Evolutionary conservation across 352 stramenopile species (phyloP).

Genomic region (Pythium dissotocum): DNA sequence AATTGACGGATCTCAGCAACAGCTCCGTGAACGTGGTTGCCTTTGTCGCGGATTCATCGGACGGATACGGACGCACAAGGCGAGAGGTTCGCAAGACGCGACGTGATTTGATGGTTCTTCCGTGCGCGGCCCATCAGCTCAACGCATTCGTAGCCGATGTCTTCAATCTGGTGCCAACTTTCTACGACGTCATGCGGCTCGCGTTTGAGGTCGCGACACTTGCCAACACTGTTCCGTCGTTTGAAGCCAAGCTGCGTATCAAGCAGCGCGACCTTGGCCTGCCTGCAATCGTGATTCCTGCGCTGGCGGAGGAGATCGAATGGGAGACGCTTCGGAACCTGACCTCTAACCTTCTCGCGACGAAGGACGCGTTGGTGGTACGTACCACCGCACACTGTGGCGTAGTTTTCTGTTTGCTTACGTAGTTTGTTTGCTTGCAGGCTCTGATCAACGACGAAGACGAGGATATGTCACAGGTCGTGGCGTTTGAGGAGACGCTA

Average conservation of each 20-base stretch:
- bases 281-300: neutral
- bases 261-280: slow-evolving; percentile 11
- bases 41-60: slow-evolving; percentile 19
- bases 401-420: neutral
- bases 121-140: slow-evolving; percentile 24
- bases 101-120: slow-evolving; percentile 28
- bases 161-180: slow-evolving; percentile 18
- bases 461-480: neutral
- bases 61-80: slow-evolving; percentile 1
- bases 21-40: slow-evolving; percentile 17
- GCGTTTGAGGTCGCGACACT: slow-evolving; percentile 6
- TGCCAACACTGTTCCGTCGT: neutral
- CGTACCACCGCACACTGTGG: neutral
- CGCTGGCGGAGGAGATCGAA: slow-evolving; percentile 12
- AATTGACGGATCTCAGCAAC: slow-evolving; percentile 6
- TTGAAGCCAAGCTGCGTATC: slow-evolving; percentile 5
- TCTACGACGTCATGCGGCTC: neutral
- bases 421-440: neutral
- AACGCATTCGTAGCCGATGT: slow-evolving; percentile 22
- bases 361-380: slow-evolving; percentile 22
- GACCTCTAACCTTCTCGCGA: slow-evolving; percentile 11
- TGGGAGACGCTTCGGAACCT: slow-evolving; percentile 17
- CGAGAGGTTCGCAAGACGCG: slow-evolving; percentile 5
- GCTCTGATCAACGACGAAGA: slow-evolving; percentile 4
- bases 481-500: neutral